phyloP scores from a whole-genome alignment of 805 yeast species.

The Candida maesae region DNA sequence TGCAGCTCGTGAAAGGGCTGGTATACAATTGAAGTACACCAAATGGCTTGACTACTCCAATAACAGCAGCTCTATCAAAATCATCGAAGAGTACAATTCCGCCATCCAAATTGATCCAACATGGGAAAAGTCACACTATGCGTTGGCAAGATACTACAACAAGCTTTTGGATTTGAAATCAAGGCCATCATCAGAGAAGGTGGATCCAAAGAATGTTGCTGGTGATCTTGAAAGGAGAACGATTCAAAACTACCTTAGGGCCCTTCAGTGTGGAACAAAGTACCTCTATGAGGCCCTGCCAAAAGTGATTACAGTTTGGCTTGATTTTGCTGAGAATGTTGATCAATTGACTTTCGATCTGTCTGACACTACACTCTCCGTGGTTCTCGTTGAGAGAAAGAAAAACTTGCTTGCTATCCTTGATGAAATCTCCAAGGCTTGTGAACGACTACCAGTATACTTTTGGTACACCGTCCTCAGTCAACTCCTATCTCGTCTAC shows the following conservation, averaged over 20 bases:
- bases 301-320: conserved; percentile 86
- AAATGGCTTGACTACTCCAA: conserved; percentile 87
- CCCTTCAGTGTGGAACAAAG: conserved; percentile 58
- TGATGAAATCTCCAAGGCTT: conserved; percentile 42
- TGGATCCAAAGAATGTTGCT: conserved; percentile 29
- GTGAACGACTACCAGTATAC: conserved; percentile 45
- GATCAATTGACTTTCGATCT: conserved; percentile 21
- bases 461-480: conserved; percentile 83
- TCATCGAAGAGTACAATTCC: conserved; percentile 62
- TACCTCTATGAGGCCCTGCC: conserved; percentile 84
- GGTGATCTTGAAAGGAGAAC: conserved; percentile 56
- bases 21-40: conserved; percentile 71
- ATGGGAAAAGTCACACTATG: conserved; percentile 80
- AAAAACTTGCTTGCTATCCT: conserved; percentile 44
- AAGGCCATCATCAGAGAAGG: conserved; percentile 22
- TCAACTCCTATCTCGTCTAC: conserved; percentile 76
- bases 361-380: conserved; percentile 13
- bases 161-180: conserved; percentile 68
- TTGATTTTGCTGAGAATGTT: conserved; percentile 55
- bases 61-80: conserved; percentile 71
- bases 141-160: conserved; percentile 74
- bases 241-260: conserved; percentile 51
- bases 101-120: conserved; percentile 50
- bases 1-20: conserved; percentile 29
- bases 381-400: conserved; percentile 26